phyloP scores from a whole-genome alignment of 441 rosid genomes.

The Isatis lusitanica region DNA sequence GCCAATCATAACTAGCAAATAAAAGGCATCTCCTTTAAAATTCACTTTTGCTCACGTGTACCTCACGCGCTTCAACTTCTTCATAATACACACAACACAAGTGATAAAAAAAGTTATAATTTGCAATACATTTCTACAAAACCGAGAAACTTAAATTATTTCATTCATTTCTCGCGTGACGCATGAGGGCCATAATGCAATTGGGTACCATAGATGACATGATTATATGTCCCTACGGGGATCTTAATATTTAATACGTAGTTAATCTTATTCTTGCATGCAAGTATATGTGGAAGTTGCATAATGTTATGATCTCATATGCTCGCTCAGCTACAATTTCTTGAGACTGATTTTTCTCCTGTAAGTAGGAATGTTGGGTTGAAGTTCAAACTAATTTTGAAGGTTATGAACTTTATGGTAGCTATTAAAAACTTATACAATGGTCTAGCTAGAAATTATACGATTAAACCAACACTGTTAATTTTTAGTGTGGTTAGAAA shows the following conservation, averaged over 20 bases:
- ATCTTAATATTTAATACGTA: background rate
- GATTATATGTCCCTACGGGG: background rate
- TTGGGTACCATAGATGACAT: conserved; percentile 1
- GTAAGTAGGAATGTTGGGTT: background rate
- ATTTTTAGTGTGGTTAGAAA: background rate
- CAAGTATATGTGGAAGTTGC: background rate
- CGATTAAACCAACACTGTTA: background rate
- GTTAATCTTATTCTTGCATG: background rate
- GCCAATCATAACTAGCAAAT: conserved; percentile 76
- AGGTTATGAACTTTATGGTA: background rate
- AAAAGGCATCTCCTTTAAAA: conserved; percentile 33
- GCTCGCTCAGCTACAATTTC: background rate
- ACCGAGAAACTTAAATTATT: background rate
- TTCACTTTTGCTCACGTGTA: conserved; percentile 23
- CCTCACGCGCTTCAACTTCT: conserved; percentile 27
- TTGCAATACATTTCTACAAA: background rate
- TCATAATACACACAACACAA: background rate
- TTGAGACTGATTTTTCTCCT: background rate
- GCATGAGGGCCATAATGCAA: conserved; percentile 13
- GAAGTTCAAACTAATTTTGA: background rate
- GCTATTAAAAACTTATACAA: background rate
- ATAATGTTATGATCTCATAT: background rate
- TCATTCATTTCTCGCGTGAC: conserved; percentile 21
- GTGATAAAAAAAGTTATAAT: background rate
- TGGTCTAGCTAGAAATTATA: background rate